These are phyloP conservation scores for Telfairia occidentalis DNA, from an alignment of 331 rosid genomes.

Conservation along the genomic window DNA sequence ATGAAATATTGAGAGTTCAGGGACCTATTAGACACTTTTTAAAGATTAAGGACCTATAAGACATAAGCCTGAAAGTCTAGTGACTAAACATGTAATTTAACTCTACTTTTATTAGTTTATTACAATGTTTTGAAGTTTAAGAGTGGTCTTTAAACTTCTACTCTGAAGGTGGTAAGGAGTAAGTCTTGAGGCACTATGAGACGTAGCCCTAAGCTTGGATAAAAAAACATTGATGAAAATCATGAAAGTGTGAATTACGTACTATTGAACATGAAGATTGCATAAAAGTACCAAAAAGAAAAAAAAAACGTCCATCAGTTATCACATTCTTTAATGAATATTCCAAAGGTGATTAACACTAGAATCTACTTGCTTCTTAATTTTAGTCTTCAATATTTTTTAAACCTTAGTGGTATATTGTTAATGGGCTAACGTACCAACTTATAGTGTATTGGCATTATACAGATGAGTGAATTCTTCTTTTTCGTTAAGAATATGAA, in stretches of 20 bases:
- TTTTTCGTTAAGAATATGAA: neutral
- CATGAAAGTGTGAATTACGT: neutral
- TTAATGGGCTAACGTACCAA: neutral
- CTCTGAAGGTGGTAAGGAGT: neutral
- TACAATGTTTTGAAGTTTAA: neutral
- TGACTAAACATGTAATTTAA: no score
- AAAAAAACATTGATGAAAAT: neutral
- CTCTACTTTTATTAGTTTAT: neutral
- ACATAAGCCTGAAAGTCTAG: no score
- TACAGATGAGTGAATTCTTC: neutral
- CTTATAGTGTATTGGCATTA: neutral
- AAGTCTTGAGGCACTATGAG: neutral
- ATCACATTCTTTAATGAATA: no score
- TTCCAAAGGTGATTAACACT: neutral
- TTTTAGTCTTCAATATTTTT: neutral
- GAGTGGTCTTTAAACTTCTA: neutral
- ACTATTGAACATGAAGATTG: neutral
- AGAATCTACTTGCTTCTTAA: neutral
- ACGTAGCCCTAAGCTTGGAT: neutral
- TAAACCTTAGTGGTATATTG: neutral
- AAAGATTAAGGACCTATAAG: no score
- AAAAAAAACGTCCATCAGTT: neutral
- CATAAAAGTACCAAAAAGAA: neutral
- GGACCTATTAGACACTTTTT: no score
- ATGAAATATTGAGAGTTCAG: no score